Evolutionary conservation across 2,329 filamentous ascomycete genomes (phyloP).

Genomic region (Exophiala bonariae): DNA sequence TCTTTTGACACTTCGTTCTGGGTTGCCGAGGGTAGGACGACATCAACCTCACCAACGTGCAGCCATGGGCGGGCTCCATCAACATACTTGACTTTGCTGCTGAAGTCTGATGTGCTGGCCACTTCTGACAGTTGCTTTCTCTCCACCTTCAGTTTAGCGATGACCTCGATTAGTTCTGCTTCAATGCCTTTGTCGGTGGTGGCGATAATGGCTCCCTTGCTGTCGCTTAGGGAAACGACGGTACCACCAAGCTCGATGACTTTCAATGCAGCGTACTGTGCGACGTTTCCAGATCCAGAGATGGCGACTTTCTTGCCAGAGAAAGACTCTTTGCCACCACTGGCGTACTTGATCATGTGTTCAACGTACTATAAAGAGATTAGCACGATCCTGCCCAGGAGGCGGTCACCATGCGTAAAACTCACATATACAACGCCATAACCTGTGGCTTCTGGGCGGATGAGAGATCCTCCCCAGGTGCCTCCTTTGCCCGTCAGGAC

Average conservation of each 20-base stretch:
- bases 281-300: constrained; percentile 96
- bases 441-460: constrained; percentile 94
- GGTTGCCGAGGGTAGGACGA: constrained; percentile 89
- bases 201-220: constrained; percentile 79
- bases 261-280: constrained; percentile 96
- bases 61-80: constrained; percentile 86
- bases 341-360: constrained; percentile 90
- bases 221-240: constrained; percentile 92
- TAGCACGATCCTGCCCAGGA: constrained; percentile 1
- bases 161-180: constrained; percentile 73
- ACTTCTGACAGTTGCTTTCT: constrained; percentile 79
- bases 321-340: constrained; percentile 76
- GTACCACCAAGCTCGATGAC: constrained; percentile 92
- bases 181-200: constrained; percentile 71
- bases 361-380: constrained; percentile 68
- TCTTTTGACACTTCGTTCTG: constrained; percentile 96
- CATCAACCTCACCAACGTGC: constrained; percentile 84
- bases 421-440: constrained; percentile 88
- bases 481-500: constrained; percentile 94
- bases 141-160: constrained; percentile 82
- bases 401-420: constrained; percentile 13
- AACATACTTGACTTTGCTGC: constrained; percentile 77
- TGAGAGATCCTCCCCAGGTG: constrained; percentile 88
- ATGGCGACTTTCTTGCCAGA: constrained; percentile 90
- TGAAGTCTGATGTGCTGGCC: constrained; percentile 55